These are phyloP conservation scores for Kuraishia molischiana DNA, from an alignment of 805 yeast species.

Conservation along the genomic window DNA sequence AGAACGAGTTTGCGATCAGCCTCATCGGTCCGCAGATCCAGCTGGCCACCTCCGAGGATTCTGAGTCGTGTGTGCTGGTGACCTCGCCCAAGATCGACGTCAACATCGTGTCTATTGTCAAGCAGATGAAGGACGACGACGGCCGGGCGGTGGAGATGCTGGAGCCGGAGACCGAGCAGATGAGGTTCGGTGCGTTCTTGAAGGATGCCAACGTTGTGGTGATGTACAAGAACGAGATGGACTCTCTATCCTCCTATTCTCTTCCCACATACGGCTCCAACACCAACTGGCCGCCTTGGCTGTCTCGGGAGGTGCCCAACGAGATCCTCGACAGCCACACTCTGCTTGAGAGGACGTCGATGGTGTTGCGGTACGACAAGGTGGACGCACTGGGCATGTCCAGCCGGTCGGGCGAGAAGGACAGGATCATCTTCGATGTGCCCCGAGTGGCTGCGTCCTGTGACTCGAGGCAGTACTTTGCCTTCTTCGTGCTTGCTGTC, in stretches of 20 bases:
- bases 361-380: conserved; percentile 49
- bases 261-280: conserved; percentile 54
- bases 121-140: conserved; percentile 20
- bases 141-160: not conserved
- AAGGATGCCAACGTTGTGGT: conserved; percentile 66
- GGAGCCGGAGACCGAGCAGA: conserved; percentile 36
- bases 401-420: conserved; percentile 20
- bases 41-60: conserved; percentile 38
- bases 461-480: conserved; percentile 65
- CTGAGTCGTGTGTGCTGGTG: conserved; percentile 54
- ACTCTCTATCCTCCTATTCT: conserved; percentile 10
- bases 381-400: conserved; percentile 28
- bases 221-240: conserved; percentile 40
- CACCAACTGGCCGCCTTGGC: conserved; percentile 82
- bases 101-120: conserved; percentile 56
- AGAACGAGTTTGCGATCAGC: conserved; percentile 53
- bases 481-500: conserved; percentile 51
- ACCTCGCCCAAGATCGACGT: conserved; percentile 65
- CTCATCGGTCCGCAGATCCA: conserved; percentile 82
- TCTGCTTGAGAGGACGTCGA: conserved; percentile 55
- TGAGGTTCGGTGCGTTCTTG: conserved; percentile 59
- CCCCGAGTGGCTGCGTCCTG: conserved; percentile 61
- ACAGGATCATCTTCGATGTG: conserved; percentile 50
- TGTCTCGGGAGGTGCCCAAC: conserved; percentile 62
- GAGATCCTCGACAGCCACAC: conserved; percentile 38